phyloP scores from a whole-genome alignment of 345 rosid species.

The Trapa incisa region DNA sequence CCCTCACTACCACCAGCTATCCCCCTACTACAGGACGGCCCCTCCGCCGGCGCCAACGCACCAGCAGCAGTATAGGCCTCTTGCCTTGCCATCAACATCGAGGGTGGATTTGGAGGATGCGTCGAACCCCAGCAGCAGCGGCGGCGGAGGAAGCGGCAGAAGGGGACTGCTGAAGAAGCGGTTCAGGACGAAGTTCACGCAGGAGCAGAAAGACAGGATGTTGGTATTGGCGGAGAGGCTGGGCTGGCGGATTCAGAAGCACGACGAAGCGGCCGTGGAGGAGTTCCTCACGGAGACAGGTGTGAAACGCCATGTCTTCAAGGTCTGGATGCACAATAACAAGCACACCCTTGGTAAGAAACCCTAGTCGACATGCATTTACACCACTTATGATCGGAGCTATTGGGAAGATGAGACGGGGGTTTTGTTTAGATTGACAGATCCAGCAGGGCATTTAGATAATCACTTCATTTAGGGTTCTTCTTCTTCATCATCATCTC shows the following conservation, averaged over 20 bases:
- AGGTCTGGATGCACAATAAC: constrained; percentile 99
- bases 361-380: constrained; percentile 4
- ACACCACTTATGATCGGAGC: neutral
- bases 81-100: constrained; percentile 42
- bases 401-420: too few species aligned
- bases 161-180: constrained; percentile 34
- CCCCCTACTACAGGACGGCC: constrained; percentile 58
- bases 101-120: constrained; percentile 62
- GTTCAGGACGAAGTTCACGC: constrained; percentile 64
- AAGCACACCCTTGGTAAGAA: constrained; percentile 93
- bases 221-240: constrained; percentile 61
- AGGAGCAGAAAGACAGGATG: constrained; percentile 86
- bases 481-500: neutral
- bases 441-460: neutral
- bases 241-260: constrained; percentile 92
- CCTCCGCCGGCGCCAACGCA: constrained; percentile 36
- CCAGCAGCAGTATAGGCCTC: constrained; percentile 22
- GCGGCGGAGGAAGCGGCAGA: constrained; percentile 36
- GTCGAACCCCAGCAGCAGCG: constrained; percentile 83
- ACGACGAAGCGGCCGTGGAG: constrained; percentile 71
- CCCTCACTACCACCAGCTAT: constrained; percentile 31
- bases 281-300: constrained; percentile 71
- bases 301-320: constrained; percentile 65
- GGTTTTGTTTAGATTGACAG: neutral
- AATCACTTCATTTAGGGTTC: neutral